These are phyloP conservation scores for Rhodotorula sp. DNA, from an alignment of 1,284 basidiomycete genomes.

Conservation along the genomic window DNA sequence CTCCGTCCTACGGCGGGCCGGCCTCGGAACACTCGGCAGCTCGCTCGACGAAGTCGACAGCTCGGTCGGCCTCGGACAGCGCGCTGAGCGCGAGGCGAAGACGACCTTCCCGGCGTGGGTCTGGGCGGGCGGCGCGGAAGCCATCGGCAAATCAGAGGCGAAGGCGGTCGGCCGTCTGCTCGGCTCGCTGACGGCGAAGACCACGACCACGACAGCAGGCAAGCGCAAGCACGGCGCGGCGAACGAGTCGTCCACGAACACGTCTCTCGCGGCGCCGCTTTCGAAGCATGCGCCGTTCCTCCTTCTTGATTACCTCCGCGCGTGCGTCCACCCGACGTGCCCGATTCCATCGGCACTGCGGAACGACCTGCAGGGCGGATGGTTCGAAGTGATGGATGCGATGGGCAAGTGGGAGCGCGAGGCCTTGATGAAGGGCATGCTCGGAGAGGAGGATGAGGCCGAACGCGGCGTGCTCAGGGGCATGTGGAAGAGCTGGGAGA, in stretches of 20 bases:
- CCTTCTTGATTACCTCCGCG: slow-evolving; percentile 42
- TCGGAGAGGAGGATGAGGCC: slow-evolving; percentile 42
- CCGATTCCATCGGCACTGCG: slow-evolving; percentile 39
- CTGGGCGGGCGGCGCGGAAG: slow-evolving; percentile 28
- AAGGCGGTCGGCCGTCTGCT: slow-evolving; percentile 39
- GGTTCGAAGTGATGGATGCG: slow-evolving; percentile 42
- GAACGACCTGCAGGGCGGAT: slow-evolving; percentile 38
- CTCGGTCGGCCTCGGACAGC: slow-evolving; percentile 16
- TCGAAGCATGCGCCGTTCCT: slow-evolving; percentile 48
- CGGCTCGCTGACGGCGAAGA: slow-evolving; percentile 42
- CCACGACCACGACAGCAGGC: slow-evolving; percentile 23
- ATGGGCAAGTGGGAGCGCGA: slow-evolving; percentile 47
- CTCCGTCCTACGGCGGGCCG: slow-evolving; percentile 28
- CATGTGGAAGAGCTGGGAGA: slow-evolving; percentile 44
- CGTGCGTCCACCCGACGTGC: slow-evolving; percentile 35
- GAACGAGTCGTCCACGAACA: slow-evolving; percentile 12
- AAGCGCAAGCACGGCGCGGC: slow-evolving; percentile 17
- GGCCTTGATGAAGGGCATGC: slow-evolving; percentile 45
- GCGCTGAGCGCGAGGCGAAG: slow-evolving; percentile 33
- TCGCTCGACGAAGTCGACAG: slow-evolving; percentile 14
- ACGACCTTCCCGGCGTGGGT: slow-evolving; percentile 41
- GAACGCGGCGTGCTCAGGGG: slow-evolving; percentile 41
- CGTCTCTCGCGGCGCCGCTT: slow-evolving; percentile 41
- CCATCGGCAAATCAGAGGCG: slow-evolving; percentile 29
- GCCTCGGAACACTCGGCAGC: slow-evolving; percentile 29